Conservation (phyloP, 169 alveolate species). For the Babesia sp. region DNA sequence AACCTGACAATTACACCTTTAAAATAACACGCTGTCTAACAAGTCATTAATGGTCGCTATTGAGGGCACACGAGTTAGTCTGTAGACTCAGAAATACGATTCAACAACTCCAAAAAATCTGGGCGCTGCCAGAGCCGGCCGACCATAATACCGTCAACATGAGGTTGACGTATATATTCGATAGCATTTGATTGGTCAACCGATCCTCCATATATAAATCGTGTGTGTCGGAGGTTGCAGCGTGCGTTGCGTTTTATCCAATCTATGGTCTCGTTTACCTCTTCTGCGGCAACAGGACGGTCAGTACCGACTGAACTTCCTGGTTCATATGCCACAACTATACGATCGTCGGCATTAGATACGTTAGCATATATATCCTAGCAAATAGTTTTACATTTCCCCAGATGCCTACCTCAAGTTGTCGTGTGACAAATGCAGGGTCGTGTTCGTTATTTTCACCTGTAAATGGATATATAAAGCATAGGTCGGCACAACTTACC, state of each 20-base stretch:
- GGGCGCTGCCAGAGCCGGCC: slow-evolving; percentile 47
- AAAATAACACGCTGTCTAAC: neutral
- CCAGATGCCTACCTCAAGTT: slow-evolving; percentile 24
- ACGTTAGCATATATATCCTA: slow-evolving; percentile 29
- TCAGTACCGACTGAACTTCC: slow-evolving; percentile 42
- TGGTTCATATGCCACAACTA: slow-evolving; percentile 65
- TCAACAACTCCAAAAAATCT: slow-evolving; percentile 12
- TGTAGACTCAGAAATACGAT: neutral
- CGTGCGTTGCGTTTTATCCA: neutral
- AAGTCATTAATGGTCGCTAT: neutral
- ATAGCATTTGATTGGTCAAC: slow-evolving; percentile 23
- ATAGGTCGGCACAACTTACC: slow-evolving; percentile 14
- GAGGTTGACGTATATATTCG: slow-evolving; percentile 5
- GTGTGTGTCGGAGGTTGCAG: neutral
- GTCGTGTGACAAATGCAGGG: slow-evolving; percentile 1
- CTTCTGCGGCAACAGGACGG: slow-evolving; percentile 39
- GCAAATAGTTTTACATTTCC: too few relatives aligned
- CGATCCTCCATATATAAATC: slow-evolving; percentile 59
- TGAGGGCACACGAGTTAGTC: neutral
- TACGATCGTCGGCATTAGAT: slow-evolving; percentile 5
- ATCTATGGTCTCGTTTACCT: slow-evolving; percentile 24
- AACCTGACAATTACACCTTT: too few relatives aligned
- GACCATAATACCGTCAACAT: slow-evolving; percentile 54
- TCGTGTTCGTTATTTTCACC: slow-evolving; percentile 37
- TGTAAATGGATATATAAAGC: neutral